These are phyloP conservation scores for Mucor circinelloides DNA, from an alignment of 371 early-diverging fungal species.

Conservation along the genomic window DNA sequence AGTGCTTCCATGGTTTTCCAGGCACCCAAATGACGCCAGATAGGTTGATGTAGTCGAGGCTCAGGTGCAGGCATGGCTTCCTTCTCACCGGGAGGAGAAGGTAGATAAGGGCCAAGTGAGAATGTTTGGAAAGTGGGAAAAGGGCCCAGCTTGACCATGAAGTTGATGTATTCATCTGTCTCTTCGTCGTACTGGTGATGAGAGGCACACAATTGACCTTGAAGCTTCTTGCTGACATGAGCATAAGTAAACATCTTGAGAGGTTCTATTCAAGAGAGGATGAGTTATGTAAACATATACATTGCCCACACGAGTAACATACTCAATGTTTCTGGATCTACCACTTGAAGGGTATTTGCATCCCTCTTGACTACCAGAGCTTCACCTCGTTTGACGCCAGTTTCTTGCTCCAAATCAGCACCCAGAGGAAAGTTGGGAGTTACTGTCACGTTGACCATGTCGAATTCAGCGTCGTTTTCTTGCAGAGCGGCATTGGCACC, in stretches of 20 bases:
- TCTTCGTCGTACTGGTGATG: constrained; percentile 55
- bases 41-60: constrained; percentile 38
- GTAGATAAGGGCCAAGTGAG: constrained; percentile 32
- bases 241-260: constrained; percentile 53
- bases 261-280: constrained; percentile 38
- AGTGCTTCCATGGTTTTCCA: constrained; percentile 45
- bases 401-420: constrained; percentile 31
- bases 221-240: constrained; percentile 48
- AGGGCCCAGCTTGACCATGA: constrained; percentile 50
- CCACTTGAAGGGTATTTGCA: constrained; percentile 62
- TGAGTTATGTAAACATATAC: background rate
- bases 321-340: constrained; percentile 53
- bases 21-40: constrained; percentile 48
- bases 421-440: constrained; percentile 67
- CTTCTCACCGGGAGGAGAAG: constrained; percentile 12
- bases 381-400: constrained; percentile 38
- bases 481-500: constrained; percentile 26
- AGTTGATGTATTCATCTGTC: constrained; percentile 54
- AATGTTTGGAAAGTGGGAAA: constrained; percentile 46
- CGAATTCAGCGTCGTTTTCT: constrained; percentile 51
- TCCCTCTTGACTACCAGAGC: constrained; percentile 55
- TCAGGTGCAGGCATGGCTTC: constrained; percentile 24
- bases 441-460: constrained; percentile 63
- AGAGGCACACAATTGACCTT: constrained; percentile 54
- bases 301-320: constrained; percentile 7